These are phyloP conservation scores for Penicillium canescens DNA, from an alignment of 495 filamentous ascomycete genomes.

Conservation along the genomic window DNA sequence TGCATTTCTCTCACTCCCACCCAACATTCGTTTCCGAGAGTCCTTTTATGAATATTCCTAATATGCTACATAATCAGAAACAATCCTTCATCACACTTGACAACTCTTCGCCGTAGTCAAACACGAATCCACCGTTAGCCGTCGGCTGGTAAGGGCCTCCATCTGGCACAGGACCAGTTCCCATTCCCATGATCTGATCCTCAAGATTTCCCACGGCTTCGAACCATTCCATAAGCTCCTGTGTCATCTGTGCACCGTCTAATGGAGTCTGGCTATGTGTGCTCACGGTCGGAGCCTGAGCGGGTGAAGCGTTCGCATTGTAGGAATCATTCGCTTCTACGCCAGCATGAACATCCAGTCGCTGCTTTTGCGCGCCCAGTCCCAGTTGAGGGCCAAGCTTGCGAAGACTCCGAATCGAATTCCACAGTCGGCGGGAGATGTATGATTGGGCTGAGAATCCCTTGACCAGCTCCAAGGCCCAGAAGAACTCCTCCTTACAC, in stretches of 20 bases:
- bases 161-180: conserved; percentile 19
- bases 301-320: background rate
- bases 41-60: too few relatives aligned
- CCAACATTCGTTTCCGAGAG: too few relatives aligned
- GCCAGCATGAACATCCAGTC: conserved; percentile 4
- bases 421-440: conserved; percentile 61
- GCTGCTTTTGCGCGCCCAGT: conserved; percentile 35
- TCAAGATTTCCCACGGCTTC: conserved; percentile 41
- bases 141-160: conserved; percentile 23
- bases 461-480: conserved; percentile 64
- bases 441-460: conserved; percentile 58
- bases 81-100: conserved; percentile 44
- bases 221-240: conserved; percentile 44
- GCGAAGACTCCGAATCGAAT: conserved; percentile 53
- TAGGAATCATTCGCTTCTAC: background rate
- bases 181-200: conserved; percentile 40
- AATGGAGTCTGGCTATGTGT: conserved; percentile 27
- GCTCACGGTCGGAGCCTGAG: conserved; percentile 9
- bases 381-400: conserved; percentile 54
- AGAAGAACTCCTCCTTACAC: conserved; percentile 65
- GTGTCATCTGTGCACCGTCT: conserved; percentile 40
- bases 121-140: conserved; percentile 23
- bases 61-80: conserved; percentile 19
- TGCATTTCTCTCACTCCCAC: too few relatives aligned
- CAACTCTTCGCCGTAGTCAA: conserved; percentile 39